phyloP scores from a whole-genome alignment of 139 green algal species.

The Diplosphaera chodatii region DNA sequence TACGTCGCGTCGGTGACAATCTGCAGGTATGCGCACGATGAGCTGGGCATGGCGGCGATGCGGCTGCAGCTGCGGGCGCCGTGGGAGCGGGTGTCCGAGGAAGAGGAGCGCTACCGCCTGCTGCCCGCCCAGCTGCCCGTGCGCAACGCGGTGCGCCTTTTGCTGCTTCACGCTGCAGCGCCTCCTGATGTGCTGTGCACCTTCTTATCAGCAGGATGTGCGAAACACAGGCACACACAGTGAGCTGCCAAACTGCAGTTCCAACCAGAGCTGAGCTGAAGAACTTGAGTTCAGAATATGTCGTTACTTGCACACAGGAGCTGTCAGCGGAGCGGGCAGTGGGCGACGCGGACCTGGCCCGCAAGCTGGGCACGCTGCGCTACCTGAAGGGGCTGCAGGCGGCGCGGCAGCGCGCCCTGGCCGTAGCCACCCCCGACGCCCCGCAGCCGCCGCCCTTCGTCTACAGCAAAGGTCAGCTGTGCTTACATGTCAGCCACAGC shows the following conservation, averaged over 20 bases:
- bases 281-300: too few species aligned
- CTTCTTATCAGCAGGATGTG: too few species aligned
- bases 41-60: conserved; percentile 77
- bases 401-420: conserved; percentile 3
- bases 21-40: conserved; percentile 63
- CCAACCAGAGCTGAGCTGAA: too few species aligned
- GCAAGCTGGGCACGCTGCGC: conserved; percentile 55
- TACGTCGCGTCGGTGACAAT: too few species aligned
- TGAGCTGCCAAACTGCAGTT: too few species aligned
- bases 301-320: conserved; percentile 21
- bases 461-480: not conserved
- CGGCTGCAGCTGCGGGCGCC: conserved; percentile 18
- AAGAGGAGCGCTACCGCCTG: conserved; percentile 59
- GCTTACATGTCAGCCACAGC: too few species aligned
- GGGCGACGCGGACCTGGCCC: conserved; percentile 50
- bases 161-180: too few species aligned
- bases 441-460: not conserved
- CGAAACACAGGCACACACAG: too few species aligned
- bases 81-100: conserved; percentile 22
- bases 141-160: conserved; percentile 33
- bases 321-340: conserved; percentile 50
- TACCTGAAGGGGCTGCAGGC: conserved; percentile 61
- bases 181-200: not conserved
- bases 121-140: conserved; percentile 40
- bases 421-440: not conserved